These are phyloP conservation scores for Physaria fendleri DNA, from an alignment of 345 rosid species.

Conservation along the genomic window DNA sequence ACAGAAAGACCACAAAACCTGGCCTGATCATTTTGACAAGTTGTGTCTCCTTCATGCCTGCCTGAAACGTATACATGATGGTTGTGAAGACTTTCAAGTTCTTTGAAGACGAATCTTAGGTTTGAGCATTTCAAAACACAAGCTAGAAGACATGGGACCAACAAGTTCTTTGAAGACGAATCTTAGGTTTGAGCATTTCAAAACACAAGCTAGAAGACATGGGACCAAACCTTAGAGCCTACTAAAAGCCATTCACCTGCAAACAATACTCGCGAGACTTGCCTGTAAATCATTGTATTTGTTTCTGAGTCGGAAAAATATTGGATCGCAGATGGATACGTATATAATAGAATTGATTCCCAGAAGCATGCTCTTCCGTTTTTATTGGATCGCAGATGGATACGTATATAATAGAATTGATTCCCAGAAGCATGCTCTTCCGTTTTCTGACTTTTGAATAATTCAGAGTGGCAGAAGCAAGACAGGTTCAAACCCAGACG, in stretches of 20 bases:
- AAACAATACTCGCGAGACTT: too few species aligned
- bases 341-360: background rate
- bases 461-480: too few species aligned
- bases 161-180: background rate
- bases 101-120: background rate
- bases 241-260: too few species aligned
- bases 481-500: too few species aligned
- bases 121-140: background rate
- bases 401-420: background rate
- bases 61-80: conserved; percentile 1
- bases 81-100: background rate
- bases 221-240: too few species aligned
- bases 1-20: background rate
- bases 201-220: background rate
- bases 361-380: background rate
- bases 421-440: background rate
- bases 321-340: background rate
- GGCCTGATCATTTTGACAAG: conserved; percentile 4
- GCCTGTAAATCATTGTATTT: background rate
- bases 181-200: background rate
- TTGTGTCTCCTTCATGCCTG: background rate
- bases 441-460: background rate
- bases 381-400: background rate
- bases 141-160: background rate
- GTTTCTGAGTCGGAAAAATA: background rate